These are phyloP conservation scores for Juglanconis juglandina DNA, from an alignment of 2,329 filamentous ascomycete genomes.

Conservation along the genomic window DNA sequence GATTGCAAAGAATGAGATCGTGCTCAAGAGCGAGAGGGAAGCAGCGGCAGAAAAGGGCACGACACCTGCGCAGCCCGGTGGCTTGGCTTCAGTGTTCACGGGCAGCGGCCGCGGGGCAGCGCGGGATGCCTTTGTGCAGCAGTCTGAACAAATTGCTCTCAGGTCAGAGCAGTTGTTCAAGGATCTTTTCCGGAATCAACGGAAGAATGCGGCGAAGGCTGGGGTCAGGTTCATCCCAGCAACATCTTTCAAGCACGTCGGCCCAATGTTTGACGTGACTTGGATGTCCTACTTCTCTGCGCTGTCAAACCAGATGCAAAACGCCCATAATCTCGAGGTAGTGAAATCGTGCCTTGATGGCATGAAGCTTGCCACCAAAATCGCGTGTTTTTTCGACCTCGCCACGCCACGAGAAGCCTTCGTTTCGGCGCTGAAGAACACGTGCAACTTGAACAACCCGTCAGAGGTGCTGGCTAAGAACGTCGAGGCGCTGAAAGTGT, in stretches of 20 bases:
- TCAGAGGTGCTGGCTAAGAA: constrained; percentile 96
- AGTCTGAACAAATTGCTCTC: constrained; percentile 84
- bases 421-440: constrained; percentile 86
- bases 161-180: constrained; percentile 84
- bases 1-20: constrained; percentile 87
- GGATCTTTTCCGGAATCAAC: constrained; percentile 84
- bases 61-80: constrained; percentile 55
- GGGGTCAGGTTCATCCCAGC: constrained; percentile 81
- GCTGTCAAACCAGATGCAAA: constrained; percentile 87
- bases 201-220: constrained; percentile 69
- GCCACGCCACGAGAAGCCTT: constrained; percentile 94
- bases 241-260: constrained; percentile 89
- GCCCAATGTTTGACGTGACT: constrained; percentile 96
- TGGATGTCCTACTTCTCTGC: constrained; percentile 99
- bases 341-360: constrained; percentile 92
- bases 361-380: constrained; percentile 88
- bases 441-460: constrained; percentile 92
- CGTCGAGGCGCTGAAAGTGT: constrained; percentile 85
- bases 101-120: constrained; percentile 82
- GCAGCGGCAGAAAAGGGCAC: constrained; percentile 77
- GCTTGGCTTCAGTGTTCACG: constrained; percentile 81
- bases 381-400: constrained; percentile 89
- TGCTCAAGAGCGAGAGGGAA: constrained; percentile 87
- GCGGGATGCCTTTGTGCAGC: constrained; percentile 87
- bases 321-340: constrained; percentile 87